Evolutionary conservation across 1,284 basidiomycete genomes (phyloP).

Genomic region (Naganishia sp.): DNA sequence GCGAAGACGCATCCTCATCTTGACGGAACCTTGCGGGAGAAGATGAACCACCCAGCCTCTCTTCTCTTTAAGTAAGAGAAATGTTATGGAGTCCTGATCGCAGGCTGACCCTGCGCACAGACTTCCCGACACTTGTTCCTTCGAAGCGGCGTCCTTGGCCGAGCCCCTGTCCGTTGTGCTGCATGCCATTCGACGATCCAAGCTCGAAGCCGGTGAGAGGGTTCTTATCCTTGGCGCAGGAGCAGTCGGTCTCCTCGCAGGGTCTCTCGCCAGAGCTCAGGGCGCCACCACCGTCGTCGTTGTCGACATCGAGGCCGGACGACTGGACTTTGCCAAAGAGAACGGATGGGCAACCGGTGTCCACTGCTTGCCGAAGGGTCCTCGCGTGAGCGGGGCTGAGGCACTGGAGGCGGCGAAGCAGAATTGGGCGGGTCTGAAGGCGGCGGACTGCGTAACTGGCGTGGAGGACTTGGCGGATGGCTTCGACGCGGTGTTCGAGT

Average conservation of each 20-base stretch:
- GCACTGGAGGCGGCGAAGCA: constrained; percentile 66
- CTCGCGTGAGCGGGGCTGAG: constrained; percentile 60
- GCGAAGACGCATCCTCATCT: constrained; percentile 91
- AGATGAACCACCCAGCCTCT: constrained; percentile 83
- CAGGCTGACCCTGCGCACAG: constrained; percentile 52
- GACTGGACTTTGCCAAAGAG: constrained; percentile 71
- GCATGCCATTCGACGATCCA: constrained; percentile 73
- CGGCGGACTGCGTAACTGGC: constrained; percentile 36
- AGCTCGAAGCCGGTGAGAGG: constrained; percentile 63
- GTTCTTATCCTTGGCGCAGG: constrained; percentile 89
- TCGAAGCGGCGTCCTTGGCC: constrained; percentile 78
- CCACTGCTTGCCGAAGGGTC: constrained; percentile 64
- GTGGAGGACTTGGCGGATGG: constrained; percentile 64
- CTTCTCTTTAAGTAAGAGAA: constrained; percentile 77
- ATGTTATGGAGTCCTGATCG: background rate
- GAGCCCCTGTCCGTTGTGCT: constrained; percentile 89
- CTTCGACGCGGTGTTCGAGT: constrained; percentile 90
- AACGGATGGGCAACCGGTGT: constrained; percentile 75
- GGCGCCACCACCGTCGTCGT: constrained; percentile 73
- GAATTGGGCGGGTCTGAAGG: constrained; percentile 58
- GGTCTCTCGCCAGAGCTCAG: constrained; percentile 70
- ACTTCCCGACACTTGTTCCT: constrained; percentile 72
- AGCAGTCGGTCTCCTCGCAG: constrained; percentile 86
- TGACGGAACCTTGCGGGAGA: constrained; percentile 84
- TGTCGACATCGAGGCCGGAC: constrained; percentile 78